These are phyloP conservation scores for Wallemia hederae DNA, from an alignment of 1,284 basidiomycete species.

Conservation along the genomic window DNA sequence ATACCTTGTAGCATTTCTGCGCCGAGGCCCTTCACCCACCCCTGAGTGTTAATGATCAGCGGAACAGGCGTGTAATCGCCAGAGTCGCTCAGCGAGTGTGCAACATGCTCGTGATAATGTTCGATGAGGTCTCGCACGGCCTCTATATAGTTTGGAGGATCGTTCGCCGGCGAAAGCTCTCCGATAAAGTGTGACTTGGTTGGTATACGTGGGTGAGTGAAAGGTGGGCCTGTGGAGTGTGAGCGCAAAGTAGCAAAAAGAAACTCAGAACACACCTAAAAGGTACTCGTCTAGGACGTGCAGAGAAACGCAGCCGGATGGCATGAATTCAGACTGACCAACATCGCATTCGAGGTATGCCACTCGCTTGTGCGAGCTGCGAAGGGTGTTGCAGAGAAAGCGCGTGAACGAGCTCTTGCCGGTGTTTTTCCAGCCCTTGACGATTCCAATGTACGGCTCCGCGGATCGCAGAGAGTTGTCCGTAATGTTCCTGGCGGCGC, in stretches of 20 bases:
- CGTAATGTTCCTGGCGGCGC: conserved; percentile 17
- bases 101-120: conserved; percentile 19
- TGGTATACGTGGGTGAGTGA: conserved; percentile 46
- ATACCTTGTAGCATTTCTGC: conserved; percentile 32
- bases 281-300: conserved; percentile 20
- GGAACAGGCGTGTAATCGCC: conserved; percentile 19
- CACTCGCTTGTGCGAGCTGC: conserved; percentile 22
- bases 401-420: conserved; percentile 73
- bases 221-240: conserved; percentile 36
- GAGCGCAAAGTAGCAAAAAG: not conserved
- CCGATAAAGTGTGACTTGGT: conserved; percentile 58
- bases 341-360: conserved; percentile 76
- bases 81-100: conserved; percentile 18
- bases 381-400: conserved; percentile 37
- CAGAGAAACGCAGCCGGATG: conserved; percentile 54
- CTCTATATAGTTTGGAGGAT: conserved; percentile 8
- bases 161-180: conserved; percentile 22
- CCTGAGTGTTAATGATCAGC: conserved; percentile 80
- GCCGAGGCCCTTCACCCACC: conserved; percentile 84
- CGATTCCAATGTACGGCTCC: conserved; percentile 20
- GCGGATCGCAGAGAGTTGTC: conserved; percentile 4
- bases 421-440: conserved; percentile 56
- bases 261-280: not conserved
- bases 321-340: conserved; percentile 80
- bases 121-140: conserved; percentile 9